phyloP scores from a whole-genome alignment of 1,284 basidiomycete genomes.

The Ustilago sp. region DNA sequence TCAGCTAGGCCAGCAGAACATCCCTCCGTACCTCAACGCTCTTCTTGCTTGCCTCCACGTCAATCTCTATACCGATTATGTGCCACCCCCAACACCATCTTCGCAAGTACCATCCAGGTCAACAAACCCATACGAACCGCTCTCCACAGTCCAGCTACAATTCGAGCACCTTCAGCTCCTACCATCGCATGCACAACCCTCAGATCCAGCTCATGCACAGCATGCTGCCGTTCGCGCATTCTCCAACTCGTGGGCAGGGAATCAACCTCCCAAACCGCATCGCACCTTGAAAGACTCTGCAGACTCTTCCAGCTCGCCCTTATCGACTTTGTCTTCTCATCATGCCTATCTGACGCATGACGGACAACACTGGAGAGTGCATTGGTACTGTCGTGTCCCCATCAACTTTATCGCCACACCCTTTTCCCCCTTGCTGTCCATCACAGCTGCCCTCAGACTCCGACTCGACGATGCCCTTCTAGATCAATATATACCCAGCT shows the following conservation, averaged over 20 bases:
- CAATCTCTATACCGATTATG: slow-evolving; percentile 41
- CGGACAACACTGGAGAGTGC: slow-evolving; percentile 32
- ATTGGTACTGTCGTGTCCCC: slow-evolving; percentile 40
- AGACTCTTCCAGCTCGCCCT: slow-evolving; percentile 1
- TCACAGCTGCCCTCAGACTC: slow-evolving; percentile 42
- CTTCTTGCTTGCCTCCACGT: slow-evolving; percentile 45
- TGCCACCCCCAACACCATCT: slow-evolving; percentile 17
- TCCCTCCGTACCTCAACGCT: slow-evolving; percentile 33
- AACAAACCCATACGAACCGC: slow-evolving; percentile 41
- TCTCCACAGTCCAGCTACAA: slow-evolving; percentile 27
- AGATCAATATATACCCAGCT: slow-evolving; percentile 17
- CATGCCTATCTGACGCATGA: slow-evolving; percentile 23
- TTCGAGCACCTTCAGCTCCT: slow-evolving; percentile 33
- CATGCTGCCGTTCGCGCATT: slow-evolving; percentile 37
- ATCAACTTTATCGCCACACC: slow-evolving; percentile 47
- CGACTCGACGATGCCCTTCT: slow-evolving; percentile 30
- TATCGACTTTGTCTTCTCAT: slow-evolving; percentile 14
- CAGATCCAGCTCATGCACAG: slow-evolving; percentile 18
- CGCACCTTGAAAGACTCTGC: slow-evolving; percentile 28
- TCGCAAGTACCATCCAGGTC: slow-evolving; percentile 9
- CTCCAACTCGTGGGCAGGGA: slow-evolving; percentile 44
- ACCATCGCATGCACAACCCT: slow-evolving; percentile 24
- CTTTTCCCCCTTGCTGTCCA: slow-evolving; percentile 35
- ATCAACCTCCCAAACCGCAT: slow-evolving; percentile 33
- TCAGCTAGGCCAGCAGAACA: slow-evolving; percentile 9